Evolutionary conservation across 2,329 filamentous ascomycete genomes (phyloP), one percentile per base, ranked within the genome.

Genomic region (Colletotrichum chlorophyti): DNA sequence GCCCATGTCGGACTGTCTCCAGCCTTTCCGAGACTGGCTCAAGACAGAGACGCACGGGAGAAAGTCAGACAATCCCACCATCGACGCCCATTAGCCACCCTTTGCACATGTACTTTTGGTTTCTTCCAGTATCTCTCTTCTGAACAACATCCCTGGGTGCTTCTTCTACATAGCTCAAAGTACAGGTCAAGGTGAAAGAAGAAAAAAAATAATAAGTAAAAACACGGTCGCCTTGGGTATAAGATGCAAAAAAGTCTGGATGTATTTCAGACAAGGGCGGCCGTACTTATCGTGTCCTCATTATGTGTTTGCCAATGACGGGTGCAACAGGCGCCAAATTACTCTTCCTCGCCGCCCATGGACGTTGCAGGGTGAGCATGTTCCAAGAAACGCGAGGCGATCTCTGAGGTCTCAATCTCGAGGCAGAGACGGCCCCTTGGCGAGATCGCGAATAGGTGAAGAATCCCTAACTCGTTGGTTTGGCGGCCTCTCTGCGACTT

Each of bases 171-270:
- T n/a, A n/a, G n/a, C n/a, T n/a, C n/a, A n/a, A n/a, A n/a, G n/a
- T n/a, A n/a, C n/a, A n/a, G n/a, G n/a, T n/a, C n/a, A n/a, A n/a
- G n/a, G n/a, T n/a, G n/a, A n/a, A n/a, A n/a, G n/a, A n/a, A n/a
- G n/a, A n/a, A n/a, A n/a, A n/a, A n/a, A 49, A 53, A 38, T 14
- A 42, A 15, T 5, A 15, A 45, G 38, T 9, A 11, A 45, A 46
- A 41, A 21, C 27, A n/a, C 51, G 50, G 40, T 48, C 26, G 31
- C 43, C 40, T 27, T 59, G 57, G 57, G 57, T 60, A 57, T 59
- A 55, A 45, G 35, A 57, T 55, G 57, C 57, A 32, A 55, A n/a
- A n/a, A 60, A 27, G 43, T 31, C 43, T 51, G 23, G 24, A 19
- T 21, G 19, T 37, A 14, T 38, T 49, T 45, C 51, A 17, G 27